These are phyloP conservation scores for Suillus paluster DNA, from an alignment of 768 basidiomycete species.

Conservation along the genomic window DNA sequence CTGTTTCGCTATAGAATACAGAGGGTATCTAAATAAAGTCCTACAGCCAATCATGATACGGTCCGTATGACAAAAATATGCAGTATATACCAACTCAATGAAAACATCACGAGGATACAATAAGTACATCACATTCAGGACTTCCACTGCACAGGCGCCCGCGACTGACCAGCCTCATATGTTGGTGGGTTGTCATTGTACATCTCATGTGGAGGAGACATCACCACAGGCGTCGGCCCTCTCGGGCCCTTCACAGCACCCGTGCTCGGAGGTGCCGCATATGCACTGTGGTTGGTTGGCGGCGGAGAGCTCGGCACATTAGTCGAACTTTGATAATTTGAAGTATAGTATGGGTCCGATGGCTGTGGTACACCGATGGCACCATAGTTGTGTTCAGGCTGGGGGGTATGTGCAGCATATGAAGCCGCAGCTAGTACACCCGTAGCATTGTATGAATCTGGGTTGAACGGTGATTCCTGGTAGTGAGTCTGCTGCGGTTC, in stretches of 20 bases:
- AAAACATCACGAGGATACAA: not conserved
- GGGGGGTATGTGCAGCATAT: slow-evolving; percentile 18
- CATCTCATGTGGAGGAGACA: slow-evolving; percentile 25
- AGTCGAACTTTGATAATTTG: slow-evolving; percentile 21
- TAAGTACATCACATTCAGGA: slow-evolving; percentile 15
- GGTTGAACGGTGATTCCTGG: slow-evolving; percentile 33
- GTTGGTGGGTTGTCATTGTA: slow-evolving; percentile 65
- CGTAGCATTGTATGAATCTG: slow-evolving; percentile 45
- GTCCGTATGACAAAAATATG: slow-evolving; percentile 21
- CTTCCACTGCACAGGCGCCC: slow-evolving; percentile 56
- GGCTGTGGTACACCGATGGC: slow-evolving; percentile 47
- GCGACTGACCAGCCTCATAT: slow-evolving; percentile 61
- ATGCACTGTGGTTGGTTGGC: slow-evolving; percentile 44
- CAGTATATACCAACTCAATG: not conserved
- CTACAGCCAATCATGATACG: slow-evolving; percentile 17
- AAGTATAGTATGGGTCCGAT: slow-evolving; percentile 34
- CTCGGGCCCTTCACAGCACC: slow-evolving; percentile 52
- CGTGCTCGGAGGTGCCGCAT: slow-evolving; percentile 24
- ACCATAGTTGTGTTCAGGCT: slow-evolving; percentile 56
- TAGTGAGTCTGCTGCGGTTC: slow-evolving; percentile 23
- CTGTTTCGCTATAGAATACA: slow-evolving; percentile 20
- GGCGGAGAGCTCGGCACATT: slow-evolving; percentile 37
- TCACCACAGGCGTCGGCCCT: slow-evolving; percentile 31
- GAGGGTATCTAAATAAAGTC: slow-evolving; percentile 24
- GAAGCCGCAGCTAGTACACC: slow-evolving; percentile 18